Percentiles rank a stretch among this genome's conserved stretches.
Conservation (phyloP, 2,329 filamentous ascomycete genomes). For the Scortechinia acanthostroma region DNA sequence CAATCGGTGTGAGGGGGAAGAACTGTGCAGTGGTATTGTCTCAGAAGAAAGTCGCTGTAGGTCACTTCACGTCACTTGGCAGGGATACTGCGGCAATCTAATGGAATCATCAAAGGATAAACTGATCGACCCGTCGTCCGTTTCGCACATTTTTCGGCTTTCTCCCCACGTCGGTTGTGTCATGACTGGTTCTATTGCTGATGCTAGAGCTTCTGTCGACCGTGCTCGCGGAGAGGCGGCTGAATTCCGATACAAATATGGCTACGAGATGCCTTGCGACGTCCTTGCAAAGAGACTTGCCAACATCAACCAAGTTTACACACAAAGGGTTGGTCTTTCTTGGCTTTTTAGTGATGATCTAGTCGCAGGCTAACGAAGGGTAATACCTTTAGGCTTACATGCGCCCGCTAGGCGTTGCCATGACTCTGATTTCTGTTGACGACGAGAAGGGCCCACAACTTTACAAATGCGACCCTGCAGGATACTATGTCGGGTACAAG, state of each 20-base stretch:
- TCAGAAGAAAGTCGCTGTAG: constrained; percentile 98
- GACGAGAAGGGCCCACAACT: constrained; percentile 87
- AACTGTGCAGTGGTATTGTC: constrained; percentile 94
- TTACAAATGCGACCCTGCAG: constrained; percentile 96
- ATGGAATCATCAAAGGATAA: constrained; percentile 95
- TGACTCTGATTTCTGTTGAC: constrained; percentile 89
- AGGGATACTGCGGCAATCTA: too few relatives aligned
- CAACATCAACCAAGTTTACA: constrained; percentile 99
- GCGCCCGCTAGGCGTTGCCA: constrained; percentile 92
- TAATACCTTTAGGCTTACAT: constrained; percentile 76
- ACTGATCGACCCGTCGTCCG: constrained; percentile 93
- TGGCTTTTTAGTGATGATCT: neutral
- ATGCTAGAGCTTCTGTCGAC: constrained; percentile 87
- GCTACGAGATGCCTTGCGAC: constrained; percentile 99
- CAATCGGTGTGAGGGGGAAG: constrained; percentile 90
- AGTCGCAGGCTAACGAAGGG: neutral
- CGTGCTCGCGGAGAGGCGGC: constrained; percentile 91
- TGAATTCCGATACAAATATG: constrained; percentile 96
- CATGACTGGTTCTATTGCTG: constrained; percentile 97
- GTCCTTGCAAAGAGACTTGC: constrained; percentile 91
- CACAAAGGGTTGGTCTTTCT: constrained; percentile 66
- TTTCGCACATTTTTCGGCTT: constrained; percentile 94
- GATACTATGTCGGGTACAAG: constrained; percentile 98
- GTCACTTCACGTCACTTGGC: too few relatives aligned
- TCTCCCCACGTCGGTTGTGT: constrained; percentile 95